phyloP scores from a whole-genome alignment of 768 basidiomycete species.

The Calocybe indica region DNA sequence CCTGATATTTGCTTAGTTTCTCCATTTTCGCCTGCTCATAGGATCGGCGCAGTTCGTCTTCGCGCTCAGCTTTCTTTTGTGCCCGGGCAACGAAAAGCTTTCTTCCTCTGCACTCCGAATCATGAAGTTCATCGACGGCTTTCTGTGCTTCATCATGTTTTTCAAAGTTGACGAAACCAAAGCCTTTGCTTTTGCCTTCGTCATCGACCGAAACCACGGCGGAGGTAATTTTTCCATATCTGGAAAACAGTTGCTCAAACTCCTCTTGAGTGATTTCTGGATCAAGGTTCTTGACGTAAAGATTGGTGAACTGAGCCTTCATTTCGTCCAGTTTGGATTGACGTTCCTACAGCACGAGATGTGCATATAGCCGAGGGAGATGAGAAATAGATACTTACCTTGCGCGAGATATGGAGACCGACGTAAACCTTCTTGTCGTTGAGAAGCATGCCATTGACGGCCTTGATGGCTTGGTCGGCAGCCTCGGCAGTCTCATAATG shows the following conservation, averaged over 20 bases:
- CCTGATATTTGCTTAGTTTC: conserved; percentile 96
- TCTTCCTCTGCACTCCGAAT: conserved; percentile 76
- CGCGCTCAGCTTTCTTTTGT: conserved; percentile 97
- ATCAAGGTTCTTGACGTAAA: conserved; percentile 97
- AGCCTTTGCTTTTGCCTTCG: conserved; percentile 90
- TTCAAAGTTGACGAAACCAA: conserved; percentile 98
- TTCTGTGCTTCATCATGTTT: conserved; percentile 85
- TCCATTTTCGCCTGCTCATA: conserved; percentile 97
- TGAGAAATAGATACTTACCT: conserved; percentile 41
- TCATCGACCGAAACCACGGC: conserved; percentile 82
- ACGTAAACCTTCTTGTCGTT: conserved; percentile 99
- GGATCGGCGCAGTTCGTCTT: conserved; percentile 89
- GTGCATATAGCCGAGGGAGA: too few species aligned
- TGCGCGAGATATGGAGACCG: conserved; percentile 94
- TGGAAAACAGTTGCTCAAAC: conserved; percentile 74
- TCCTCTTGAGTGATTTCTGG: conserved; percentile 78
- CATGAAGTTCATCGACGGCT: conserved; percentile 88
- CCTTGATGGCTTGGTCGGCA: conserved; percentile 93
- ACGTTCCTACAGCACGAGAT: conserved; percentile 57
- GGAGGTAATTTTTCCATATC: conserved; percentile 83
- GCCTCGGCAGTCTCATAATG: conserved; percentile 99
- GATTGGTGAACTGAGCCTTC: conserved; percentile 95
- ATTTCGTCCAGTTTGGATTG: conserved; percentile 98
- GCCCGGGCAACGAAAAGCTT: conserved; percentile 95
- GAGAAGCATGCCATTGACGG: conserved; percentile 97